Evolutionary conservation across 306 rosid genomes (phyloP), one percentile per base, ranked within the genome.

Genomic region (Prunus davidiana): DNA sequence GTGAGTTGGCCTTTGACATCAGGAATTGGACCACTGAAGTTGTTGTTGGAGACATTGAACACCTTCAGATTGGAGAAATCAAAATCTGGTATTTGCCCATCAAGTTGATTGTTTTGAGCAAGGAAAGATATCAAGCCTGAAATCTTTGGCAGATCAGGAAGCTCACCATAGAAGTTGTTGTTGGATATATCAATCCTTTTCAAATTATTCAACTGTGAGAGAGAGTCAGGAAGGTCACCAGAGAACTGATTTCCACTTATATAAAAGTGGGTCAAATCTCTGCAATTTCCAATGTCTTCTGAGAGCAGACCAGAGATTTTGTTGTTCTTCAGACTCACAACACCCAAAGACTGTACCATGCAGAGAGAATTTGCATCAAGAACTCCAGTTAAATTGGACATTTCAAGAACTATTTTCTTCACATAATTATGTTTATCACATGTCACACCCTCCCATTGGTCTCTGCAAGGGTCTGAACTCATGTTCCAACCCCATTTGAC

Each of bases 21-120:
- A 19, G 91, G 93, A 72, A 90, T 74, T 47, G 55, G 84, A 55
- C 96, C 88, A 0, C 56, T 45, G 25, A 90, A 83, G 19, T 84
- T 79, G 81, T 87, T 89, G 84, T 91, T 86, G 52, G 90, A 84
- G 74, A 87, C 83, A 83, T 89, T 84, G 79, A 89, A 87, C 5
- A 52, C 61, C 0, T 66, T 52, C 19, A 91, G 79, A 60, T 84
- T 89, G 46, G 84, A 75, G 84, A 91, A 91, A 64, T 85, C 88
- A 71, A 85, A 91, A 38, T 51, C 71, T 16, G 88, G 93, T 67
- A 89, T 81, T 55, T 20, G 32, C 58, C 93, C 93, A 14, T 78
- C 71, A 55, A 86, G 80, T 50, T 67, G 60, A 71, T 87, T 89
- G 76, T 89, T 84, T 47, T 91, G 72, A 47, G 89, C 88, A 47